phyloP scores from a whole-genome alignment of 2,329 filamentous ascomycete species.

The Penicillium sp. region DNA sequence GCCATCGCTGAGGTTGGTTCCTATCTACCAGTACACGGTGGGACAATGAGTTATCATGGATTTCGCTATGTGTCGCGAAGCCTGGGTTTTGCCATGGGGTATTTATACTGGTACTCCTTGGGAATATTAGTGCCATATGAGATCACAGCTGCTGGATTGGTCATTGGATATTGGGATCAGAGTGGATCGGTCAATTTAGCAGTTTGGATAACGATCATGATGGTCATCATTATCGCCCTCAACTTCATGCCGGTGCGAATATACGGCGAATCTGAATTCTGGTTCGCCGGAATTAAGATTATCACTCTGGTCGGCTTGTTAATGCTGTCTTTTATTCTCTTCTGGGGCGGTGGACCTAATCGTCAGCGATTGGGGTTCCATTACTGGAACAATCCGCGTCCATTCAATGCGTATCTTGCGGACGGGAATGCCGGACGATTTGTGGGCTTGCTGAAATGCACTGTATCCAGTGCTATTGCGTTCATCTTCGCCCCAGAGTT shows the following conservation, averaged over 20 bases:
- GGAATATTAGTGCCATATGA: conserved; percentile 56
- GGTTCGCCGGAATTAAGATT: conserved; percentile 54
- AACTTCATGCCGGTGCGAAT: conserved; percentile 51
- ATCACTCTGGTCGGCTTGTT: conserved; percentile 54
- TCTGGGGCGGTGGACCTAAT: conserved; percentile 57
- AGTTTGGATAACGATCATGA: conserved; percentile 56
- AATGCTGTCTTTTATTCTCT: conserved; percentile 54
- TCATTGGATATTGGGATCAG: conserved; percentile 62
- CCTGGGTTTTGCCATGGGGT: conserved; percentile 45
- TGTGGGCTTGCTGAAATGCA: conserved; percentile 52
- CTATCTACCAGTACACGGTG: conserved; percentile 47
- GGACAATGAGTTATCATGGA: conserved; percentile 46
- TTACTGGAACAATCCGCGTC: conserved; percentile 51
- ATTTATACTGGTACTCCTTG: conserved; percentile 50
- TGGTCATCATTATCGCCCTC: conserved; percentile 56
- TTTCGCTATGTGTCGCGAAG: conserved; percentile 46
- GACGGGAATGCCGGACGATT: conserved; percentile 52
- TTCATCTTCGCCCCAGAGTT: conserved; percentile 58
- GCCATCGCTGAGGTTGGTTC: conserved; percentile 44
- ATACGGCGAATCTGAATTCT: conserved; percentile 57
- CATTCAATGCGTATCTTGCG: conserved; percentile 51
- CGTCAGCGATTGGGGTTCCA: conserved; percentile 52
- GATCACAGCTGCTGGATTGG: conserved; percentile 64
- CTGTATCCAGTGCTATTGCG: conserved; percentile 54
- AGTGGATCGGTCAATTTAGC: conserved; percentile 41